Conservation (phyloP, 140 eudicot genomes). For the Bidens hawaiensis region DNA sequence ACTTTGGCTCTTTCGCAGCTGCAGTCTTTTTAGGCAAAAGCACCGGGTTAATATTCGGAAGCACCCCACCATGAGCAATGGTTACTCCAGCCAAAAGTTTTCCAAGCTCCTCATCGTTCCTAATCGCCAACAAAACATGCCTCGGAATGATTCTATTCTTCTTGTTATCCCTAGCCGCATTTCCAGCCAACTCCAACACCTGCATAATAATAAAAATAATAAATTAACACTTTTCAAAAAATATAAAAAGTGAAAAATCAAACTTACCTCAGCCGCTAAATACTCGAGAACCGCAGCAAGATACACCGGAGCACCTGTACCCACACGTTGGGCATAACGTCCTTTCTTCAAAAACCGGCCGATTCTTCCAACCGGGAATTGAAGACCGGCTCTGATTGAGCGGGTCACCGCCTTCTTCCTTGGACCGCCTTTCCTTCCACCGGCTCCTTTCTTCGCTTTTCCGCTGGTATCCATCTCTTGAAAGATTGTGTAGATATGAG, state of each 20-base stretch:
- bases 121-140: slow-evolving; percentile 29
- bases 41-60: slow-evolving; percentile 34
- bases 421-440: slow-evolving; percentile 33
- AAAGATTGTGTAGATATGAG: too few relatives aligned
- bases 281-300: slow-evolving; percentile 50
- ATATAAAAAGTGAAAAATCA: not conserved
- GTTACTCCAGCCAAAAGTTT: slow-evolving; percentile 37
- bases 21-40: slow-evolving; percentile 36
- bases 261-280: slow-evolving; percentile 40
- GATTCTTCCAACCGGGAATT: slow-evolving; percentile 46
- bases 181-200: slow-evolving; percentile 42
- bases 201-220: too few relatives aligned
- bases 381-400: slow-evolving; percentile 38
- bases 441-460: slow-evolving; percentile 30
- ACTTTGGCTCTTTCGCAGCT: slow-evolving; percentile 37
- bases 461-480: slow-evolving; percentile 33
- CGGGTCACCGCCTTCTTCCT: slow-evolving; percentile 38
- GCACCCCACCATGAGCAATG: slow-evolving; percentile 37
- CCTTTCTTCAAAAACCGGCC: slow-evolving; percentile 37
- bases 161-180: slow-evolving; percentile 40
- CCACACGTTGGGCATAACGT: slow-evolving; percentile 38
- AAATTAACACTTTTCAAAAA: too few relatives aligned
- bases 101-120: slow-evolving; percentile 38
- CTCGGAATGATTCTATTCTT: slow-evolving; percentile 34
- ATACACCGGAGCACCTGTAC: slow-evolving; percentile 44